phyloP scores from a whole-genome alignment of 345 rosid species.

The Acer saccharum region DNA sequence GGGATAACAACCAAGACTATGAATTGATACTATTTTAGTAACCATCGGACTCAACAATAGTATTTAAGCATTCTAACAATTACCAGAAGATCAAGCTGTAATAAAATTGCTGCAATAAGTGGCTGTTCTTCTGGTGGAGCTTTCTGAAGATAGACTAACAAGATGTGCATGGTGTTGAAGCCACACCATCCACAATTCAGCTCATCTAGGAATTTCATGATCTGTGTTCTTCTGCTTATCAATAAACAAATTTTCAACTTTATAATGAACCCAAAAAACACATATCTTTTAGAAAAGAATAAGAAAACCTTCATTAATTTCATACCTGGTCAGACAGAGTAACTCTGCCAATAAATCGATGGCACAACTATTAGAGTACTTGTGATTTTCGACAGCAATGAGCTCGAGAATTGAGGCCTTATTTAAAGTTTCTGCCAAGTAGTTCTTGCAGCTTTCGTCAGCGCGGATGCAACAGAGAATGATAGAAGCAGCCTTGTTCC shows the following conservation, averaged over 20 bases:
- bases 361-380: slow-evolving; percentile 24
- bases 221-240: slow-evolving; percentile 45
- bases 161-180: slow-evolving; percentile 55
- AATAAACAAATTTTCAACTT: background rate
- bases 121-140: slow-evolving; percentile 55
- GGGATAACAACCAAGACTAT: too few relatives aligned
- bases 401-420: slow-evolving; percentile 56
- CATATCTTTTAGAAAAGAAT: background rate
- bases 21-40: too few relatives aligned
- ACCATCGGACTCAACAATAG: too few relatives aligned
- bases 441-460: slow-evolving; percentile 47
- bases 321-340: slow-evolving; percentile 55
- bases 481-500: slow-evolving; percentile 39
- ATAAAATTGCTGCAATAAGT: slow-evolving; percentile 47
- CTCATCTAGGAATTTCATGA: slow-evolving; percentile 35
- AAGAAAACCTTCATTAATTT: background rate
- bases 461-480: slow-evolving; percentile 50
- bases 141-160: slow-evolving; percentile 47
- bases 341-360: slow-evolving; percentile 46
- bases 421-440: slow-evolving; percentile 51
- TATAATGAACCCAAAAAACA: background rate
- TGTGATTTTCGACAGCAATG: slow-evolving; percentile 35
- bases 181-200: slow-evolving; percentile 48
- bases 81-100: slow-evolving; percentile 73
- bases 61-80: background rate